These are phyloP conservation scores for Scheffersomyces coipomensis DNA, from an alignment of 805 yeast genomes.

Conservation along the genomic window DNA sequence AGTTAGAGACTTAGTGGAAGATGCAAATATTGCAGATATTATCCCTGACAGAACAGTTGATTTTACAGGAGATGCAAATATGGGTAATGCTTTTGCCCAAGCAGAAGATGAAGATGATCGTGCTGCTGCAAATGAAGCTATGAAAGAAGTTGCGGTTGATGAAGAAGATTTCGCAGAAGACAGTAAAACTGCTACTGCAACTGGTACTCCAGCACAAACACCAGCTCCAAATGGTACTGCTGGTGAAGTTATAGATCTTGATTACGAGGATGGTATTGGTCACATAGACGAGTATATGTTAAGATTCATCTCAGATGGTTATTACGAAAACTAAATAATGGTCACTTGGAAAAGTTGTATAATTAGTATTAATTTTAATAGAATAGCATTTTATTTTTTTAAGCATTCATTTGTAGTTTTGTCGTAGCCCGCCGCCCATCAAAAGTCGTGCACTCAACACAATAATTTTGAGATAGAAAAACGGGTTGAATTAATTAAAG, in stretches of 20 bases:
- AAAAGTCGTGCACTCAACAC: neutral
- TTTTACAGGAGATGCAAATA: slow-evolving; percentile 32
- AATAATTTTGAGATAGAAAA: neutral
- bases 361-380: neutral
- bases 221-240: slow-evolving; percentile 29
- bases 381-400: neutral
- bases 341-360: neutral
- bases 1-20: slow-evolving; percentile 80
- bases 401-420: too few species aligned
- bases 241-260: slow-evolving; percentile 29
- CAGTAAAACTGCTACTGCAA: slow-evolving; percentile 19
- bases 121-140: slow-evolving; percentile 84
- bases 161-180: slow-evolving; percentile 68
- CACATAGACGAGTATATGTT: slow-evolving; percentile 98
- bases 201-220: slow-evolving; percentile 21
- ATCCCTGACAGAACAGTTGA: slow-evolving; percentile 42
- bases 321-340: slow-evolving; percentile 38
- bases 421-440: too few species aligned
- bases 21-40: slow-evolving; percentile 37
- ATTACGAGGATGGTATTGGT: slow-evolving; percentile 63
- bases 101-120: slow-evolving; percentile 95
- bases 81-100: slow-evolving; percentile 71
- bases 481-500: neutral
- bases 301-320: slow-evolving; percentile 81
- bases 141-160: slow-evolving; percentile 82